phyloP scores from a whole-genome alignment of 768 basidiomycete genomes.

The Termitomyces sp. region DNA sequence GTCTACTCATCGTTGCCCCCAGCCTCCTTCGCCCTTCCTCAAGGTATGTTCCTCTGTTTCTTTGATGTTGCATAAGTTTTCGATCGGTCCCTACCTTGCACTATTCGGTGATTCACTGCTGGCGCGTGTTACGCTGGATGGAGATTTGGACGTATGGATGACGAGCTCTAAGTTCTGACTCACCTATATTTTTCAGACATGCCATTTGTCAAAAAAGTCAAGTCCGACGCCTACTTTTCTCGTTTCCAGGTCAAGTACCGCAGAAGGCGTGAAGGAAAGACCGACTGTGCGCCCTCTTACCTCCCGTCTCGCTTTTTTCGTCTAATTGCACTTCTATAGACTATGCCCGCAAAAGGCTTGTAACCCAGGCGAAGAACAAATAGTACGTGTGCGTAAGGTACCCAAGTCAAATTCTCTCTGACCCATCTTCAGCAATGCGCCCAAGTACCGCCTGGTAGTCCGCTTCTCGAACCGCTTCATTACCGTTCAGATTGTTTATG shows the following conservation, averaged over 20 bases:
- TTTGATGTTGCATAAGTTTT: background rate
- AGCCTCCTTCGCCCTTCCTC: constrained; percentile 26
- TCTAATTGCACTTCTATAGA: constrained; percentile 41
- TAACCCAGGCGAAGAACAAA: constrained; percentile 99
- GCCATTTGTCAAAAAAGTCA: constrained; percentile 98
- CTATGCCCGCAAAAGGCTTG: constrained; percentile 96
- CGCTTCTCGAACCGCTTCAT: constrained; percentile 98
- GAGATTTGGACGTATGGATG: constrained; percentile 24
- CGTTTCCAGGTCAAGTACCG: constrained; percentile 99
- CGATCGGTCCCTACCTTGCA: background rate
- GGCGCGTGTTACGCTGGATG: constrained; percentile 22
- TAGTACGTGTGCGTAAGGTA: constrained; percentile 47
- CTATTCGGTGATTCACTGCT: background rate
- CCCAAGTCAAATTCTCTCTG: background rate
- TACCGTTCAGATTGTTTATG: constrained; percentile 93
- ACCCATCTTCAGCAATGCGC: constrained; percentile 62
- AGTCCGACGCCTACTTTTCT: constrained; percentile 96
- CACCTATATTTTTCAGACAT: constrained; percentile 34
- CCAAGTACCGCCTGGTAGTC: constrained; percentile 97
- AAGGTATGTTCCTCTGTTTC: constrained; percentile 29
- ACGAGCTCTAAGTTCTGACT: constrained; percentile 9
- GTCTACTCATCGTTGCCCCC: constrained; percentile 20
- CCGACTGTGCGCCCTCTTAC: constrained; percentile 68
- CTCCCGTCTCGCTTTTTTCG: constrained; percentile 4
- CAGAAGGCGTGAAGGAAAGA: constrained; percentile 96